Percentiles rank a stretch among this genome's conserved stretches.
phyloP scores from a whole-genome alignment of 805 yeast species.

The Suhomyces faveliae region DNA sequence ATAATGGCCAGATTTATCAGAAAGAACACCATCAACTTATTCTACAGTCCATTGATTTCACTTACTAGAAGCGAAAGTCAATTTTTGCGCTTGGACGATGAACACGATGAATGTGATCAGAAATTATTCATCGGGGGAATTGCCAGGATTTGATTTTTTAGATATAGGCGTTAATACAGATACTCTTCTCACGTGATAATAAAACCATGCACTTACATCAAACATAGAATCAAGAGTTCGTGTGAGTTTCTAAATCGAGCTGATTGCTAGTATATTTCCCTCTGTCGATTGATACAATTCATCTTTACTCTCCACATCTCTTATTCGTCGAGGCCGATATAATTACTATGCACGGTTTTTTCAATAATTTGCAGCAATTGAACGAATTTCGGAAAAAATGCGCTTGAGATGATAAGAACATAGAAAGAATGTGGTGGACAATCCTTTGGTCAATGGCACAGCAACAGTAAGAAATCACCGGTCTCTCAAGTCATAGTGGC shows the following conservation, averaged over 20 bases:
- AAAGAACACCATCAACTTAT: slow-evolving; percentile 20
- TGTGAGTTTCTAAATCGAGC: too few species aligned
- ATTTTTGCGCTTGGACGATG: slow-evolving; percentile 17
- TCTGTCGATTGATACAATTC: too few species aligned
- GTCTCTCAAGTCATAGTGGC: too few species aligned
- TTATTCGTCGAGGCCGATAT: too few species aligned
- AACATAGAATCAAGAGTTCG: too few species aligned
- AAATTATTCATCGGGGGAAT: slow-evolving; percentile 29
- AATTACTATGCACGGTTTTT: neutral
- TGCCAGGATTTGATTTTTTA: slow-evolving; percentile 19
- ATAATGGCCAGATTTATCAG: slow-evolving; percentile 14
- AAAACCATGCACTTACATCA: too few species aligned
- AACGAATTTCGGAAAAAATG: neutral
- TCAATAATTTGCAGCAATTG: neutral
- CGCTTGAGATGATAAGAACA: too few species aligned
- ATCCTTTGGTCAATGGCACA: too few species aligned
- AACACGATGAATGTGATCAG: slow-evolving; percentile 22
- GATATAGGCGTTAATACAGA: neutral
- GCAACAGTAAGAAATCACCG: neutral
- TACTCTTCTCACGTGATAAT: neutral
- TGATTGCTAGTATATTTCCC: too few species aligned
- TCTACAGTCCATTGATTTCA: slow-evolving; percentile 27
- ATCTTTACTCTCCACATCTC: too few species aligned
- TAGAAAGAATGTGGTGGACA: too few species aligned
- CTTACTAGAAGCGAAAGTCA: slow-evolving; percentile 18